Percentiles rank a stretch among this genome's conserved stretches.
Evolutionary conservation across 352 stramenopile genomes (phyloP).

Genomic region (Globisporangium spiculum): DNA sequence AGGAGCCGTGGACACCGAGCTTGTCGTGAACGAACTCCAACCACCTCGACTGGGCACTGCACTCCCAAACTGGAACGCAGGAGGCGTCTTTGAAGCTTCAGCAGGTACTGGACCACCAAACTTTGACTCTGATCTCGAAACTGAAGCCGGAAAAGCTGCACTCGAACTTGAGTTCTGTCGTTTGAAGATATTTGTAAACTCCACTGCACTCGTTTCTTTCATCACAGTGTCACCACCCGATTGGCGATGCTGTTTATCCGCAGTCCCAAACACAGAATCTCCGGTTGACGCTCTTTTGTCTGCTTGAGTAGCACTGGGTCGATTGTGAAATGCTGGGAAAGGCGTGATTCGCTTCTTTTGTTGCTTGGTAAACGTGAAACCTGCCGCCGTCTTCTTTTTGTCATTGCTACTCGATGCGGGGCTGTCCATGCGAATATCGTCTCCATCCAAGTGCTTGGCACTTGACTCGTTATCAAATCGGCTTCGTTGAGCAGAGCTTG

Average conservation of each 20-base stretch:
- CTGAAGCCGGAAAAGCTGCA: background rate
- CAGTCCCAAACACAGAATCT: background rate
- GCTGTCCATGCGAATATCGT: constrained; percentile 9
- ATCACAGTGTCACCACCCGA: constrained; percentile 8
- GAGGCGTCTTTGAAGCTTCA: background rate
- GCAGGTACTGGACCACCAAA: background rate
- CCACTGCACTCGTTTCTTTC: constrained; percentile 7
- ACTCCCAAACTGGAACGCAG: constrained; percentile 9
- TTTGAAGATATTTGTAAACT: constrained; percentile 14
- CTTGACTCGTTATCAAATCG: background rate
- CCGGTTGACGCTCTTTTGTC: background rate
- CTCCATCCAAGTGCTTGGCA: constrained; percentile 1
- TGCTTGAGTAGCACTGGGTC: background rate
- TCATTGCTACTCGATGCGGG: background rate
- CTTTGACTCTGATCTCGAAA: background rate
- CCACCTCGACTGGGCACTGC: background rate
- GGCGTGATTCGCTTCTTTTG: constrained; percentile 11
- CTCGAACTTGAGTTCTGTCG: background rate
- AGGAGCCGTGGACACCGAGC: background rate
- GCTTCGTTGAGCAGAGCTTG: background rate
- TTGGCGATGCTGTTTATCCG: background rate
- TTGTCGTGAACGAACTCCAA: constrained; percentile 1
- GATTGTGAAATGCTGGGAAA: constrained; percentile 6
- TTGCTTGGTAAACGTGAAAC: constrained; percentile 3
- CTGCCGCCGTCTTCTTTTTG: constrained; percentile 6